Evolutionary conservation across 1,139 yeast genomes (phyloP), one percentile per base, ranked within the genome.

Genomic region (Geotrichum phurueaensis): DNA sequence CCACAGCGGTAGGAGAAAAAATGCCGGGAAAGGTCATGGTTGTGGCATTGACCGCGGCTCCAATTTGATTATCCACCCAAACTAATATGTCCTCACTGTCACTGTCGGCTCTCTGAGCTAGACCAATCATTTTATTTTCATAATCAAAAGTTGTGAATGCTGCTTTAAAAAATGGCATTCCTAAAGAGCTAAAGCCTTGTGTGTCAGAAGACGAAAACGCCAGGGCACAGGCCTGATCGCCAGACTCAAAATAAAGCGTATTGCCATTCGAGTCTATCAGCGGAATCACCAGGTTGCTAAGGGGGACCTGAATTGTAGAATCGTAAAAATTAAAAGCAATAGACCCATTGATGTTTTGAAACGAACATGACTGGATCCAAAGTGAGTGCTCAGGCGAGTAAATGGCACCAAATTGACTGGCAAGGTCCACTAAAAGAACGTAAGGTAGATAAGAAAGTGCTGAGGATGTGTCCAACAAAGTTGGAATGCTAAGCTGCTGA

Each of bases 391-490:
- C 79, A 2, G 75, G 69, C 9, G 82, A 79, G 71, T 83, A 89
- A 64, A 79, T 81, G 0, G 96, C 96, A 68, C 86, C 86, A 25
- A 87, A 76, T 74, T 89, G 96, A 22, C 87, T 77, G 0, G 96
- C 94, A 51, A 89, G 72, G 66, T 83, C 83, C 56, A 88, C 79
- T 54, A 89, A 76, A 1, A 83, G 71, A 53, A 81, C 79, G 58
- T 81, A 75, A 0, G 96, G 96, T 55, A 89, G 71, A 67, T 78
- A 82, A 33, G 80, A 79, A 68, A 76, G 79, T n/a, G 75, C 65
- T 43, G 80, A 76, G 62, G 89, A 75, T 1, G 89, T 76, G 68
- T 88, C 94, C 33, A 89, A 69, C 12, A 87, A 63, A 0, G 86
- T 87, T 0, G 94, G 87, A 23, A 80, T 51, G 20, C 53, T 15